A percentile compares a stretch with the other conserved stretches of the same genome.
Evolutionary conservation across 192 early-diverging fungal species (phyloP).

Genomic region (Coemansia sp.): DNA sequence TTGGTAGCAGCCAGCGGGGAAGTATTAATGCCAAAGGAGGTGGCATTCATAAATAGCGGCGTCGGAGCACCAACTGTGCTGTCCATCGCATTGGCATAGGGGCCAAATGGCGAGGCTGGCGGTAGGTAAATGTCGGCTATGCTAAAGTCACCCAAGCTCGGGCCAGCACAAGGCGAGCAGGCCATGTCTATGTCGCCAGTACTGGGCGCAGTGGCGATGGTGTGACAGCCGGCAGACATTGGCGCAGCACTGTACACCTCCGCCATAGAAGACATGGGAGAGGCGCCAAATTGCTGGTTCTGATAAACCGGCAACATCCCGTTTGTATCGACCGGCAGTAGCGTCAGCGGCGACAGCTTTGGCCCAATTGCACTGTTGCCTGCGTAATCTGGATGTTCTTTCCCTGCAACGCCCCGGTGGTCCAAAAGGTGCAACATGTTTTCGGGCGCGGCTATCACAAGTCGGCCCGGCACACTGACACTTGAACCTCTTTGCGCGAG

Average conservation of each 20-base stretch:
- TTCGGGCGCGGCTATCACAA: constrained; percentile 16
- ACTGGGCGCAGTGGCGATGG: background rate
- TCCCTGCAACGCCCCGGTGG: background rate
- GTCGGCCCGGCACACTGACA: background rate
- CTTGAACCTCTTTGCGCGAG: background rate
- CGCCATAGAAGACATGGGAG: background rate
- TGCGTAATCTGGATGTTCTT: background rate
- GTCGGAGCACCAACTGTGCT: background rate
- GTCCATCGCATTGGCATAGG: background rate
- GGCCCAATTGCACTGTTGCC: background rate
- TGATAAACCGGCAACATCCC: background rate
- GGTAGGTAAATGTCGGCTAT: background rate
- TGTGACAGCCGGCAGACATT: background rate
- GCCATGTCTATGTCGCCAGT: background rate
- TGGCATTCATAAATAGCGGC: constrained; percentile 4
- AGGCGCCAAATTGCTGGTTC: background rate
- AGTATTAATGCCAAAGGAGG: no score
- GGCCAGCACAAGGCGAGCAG: background rate
- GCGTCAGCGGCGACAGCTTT: background rate
- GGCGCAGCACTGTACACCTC: background rate
- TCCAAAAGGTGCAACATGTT: constrained; percentile 12
- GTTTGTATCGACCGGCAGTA: background rate
- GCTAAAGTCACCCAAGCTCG: background rate
- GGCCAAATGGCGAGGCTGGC: background rate
- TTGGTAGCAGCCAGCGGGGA: background rate